These are phyloP conservation scores for Sarcomyxa edulis DNA, from an alignment of 768 basidiomycete species.

Conservation along the genomic window DNA sequence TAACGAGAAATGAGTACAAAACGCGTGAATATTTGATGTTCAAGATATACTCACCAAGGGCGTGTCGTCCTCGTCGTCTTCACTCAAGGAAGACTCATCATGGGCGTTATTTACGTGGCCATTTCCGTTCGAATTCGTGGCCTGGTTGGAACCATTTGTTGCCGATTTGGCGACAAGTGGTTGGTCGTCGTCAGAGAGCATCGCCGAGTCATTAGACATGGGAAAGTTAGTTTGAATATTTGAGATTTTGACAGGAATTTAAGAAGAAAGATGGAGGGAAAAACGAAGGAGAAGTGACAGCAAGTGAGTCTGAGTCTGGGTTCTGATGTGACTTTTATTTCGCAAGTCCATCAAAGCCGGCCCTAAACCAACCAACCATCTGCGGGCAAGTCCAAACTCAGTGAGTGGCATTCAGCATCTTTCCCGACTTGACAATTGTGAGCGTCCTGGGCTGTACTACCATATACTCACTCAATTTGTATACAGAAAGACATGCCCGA, in stretches of 20 bases:
- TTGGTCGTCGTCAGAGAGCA: constrained; percentile 57
- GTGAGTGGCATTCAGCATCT: not conserved
- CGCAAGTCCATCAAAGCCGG: constrained; percentile 40
- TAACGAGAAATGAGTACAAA: constrained; percentile 16
- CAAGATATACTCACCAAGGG: constrained; percentile 55
- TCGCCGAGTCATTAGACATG: constrained; percentile 44
- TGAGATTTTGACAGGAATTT: constrained; percentile 18
- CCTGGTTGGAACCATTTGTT: constrained; percentile 30
- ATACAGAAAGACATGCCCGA: constrained; percentile 43
- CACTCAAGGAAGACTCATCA: constrained; percentile 54
- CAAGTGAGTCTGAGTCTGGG: constrained; percentile 14
- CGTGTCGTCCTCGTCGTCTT: constrained; percentile 65
- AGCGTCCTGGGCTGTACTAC: not conserved
- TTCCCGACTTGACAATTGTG: not conserved
- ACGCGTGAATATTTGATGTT: constrained; percentile 9
- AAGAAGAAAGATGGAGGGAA: constrained; percentile 14
- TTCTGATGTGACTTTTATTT: constrained; percentile 36
- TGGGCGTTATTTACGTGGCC: constrained; percentile 31
- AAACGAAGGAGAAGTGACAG: constrained; percentile 22
- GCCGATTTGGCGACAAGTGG: constrained; percentile 41
- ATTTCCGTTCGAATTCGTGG: constrained; percentile 41
- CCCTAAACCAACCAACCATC: constrained; percentile 41
- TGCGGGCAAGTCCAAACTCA: not conserved
- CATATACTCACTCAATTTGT: not conserved
- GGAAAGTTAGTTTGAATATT: constrained; percentile 14